Conservation (phyloP, 495 filamentous ascomycete species). For the Pseudotulostoma volvatum region DNA sequence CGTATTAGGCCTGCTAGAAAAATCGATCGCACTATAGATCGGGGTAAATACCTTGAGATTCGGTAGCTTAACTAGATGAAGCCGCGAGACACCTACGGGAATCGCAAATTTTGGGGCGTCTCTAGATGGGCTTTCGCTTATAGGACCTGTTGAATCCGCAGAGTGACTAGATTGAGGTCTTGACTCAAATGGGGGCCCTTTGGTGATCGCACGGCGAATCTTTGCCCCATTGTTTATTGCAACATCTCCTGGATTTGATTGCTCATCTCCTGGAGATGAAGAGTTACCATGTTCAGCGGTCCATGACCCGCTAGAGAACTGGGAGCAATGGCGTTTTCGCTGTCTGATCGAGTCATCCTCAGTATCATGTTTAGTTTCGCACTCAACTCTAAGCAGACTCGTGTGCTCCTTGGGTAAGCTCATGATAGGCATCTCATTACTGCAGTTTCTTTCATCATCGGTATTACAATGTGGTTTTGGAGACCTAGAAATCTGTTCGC, state of each 20-base stretch:
- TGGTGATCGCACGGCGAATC: background rate
- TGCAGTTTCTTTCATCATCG: background rate
- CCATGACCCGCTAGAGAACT: background rate
- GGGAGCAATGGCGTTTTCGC: background rate
- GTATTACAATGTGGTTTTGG: background rate
- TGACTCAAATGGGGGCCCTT: background rate
- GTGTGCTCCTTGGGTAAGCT: background rate
- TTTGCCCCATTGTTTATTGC: background rate
- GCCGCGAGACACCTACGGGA: conserved; percentile 59
- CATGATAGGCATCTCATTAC: background rate
- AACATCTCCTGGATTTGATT: background rate
- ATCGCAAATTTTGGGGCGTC: conserved; percentile 23
- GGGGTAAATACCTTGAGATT: conserved; percentile 24
- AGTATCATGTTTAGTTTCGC: background rate
- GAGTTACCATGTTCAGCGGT: background rate
- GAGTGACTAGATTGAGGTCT: background rate
- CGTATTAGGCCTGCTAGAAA: conserved; percentile 35
- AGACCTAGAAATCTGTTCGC: too few species aligned
- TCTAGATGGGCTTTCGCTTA: conserved; percentile 4
- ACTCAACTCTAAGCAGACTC: background rate
- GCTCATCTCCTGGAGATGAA: conserved; percentile 2
- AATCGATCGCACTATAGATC: background rate
- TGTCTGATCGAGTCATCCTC: background rate
- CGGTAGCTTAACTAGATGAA: conserved; percentile 44
- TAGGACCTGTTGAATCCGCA: conserved; percentile 1